Base-by-base conservation (phyloP, 2,329 filamentous ascomycete genomes). In the Aspergillus novoparasiticus region DNA sequence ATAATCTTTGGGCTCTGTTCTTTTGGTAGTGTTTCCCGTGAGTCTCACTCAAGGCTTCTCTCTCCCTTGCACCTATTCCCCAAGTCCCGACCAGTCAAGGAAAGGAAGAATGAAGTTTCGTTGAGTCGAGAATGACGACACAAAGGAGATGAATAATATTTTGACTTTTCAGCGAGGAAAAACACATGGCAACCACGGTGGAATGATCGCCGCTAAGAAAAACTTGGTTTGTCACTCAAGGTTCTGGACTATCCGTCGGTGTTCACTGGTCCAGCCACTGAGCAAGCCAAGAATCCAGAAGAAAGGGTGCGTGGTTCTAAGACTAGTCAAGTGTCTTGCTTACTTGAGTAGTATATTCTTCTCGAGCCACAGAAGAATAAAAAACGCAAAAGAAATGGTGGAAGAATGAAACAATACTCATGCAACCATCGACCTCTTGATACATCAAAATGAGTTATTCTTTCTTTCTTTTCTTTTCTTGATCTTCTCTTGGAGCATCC, bases 131-230 rank as follows among this genome's bases (percentile, higher is more conserved):
- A 56, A 57, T 23, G 14, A 26, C 56, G 50, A 32, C 39, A 32
- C 43, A 51, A 41, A 41, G 6, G 23, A 54, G 32, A 55, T 61
- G 30, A 58, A 6, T 28, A 28, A 51, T 59, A 34, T 62, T 66
- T 68, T 68, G 65, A 64, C 64, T 67, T 67, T 68, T 68, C 64
- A 55, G 51, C 48, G 65, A 60, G 64, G n/a, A 30, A 50, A 61
- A 60, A 68, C 68, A 70, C 68, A 70, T 69, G 67, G 67, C 67
- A 68, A 68, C 68, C 66, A 69, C 62, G 68, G 63, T 64, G 68
- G 66, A 70, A 69, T 70, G 68, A 70, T 70, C 68, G 67, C 68
- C 68, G 64, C 67, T 69, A 68, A 61, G 53, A 58, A 60, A 55
- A 51, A 51, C 48, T 51, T 51, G 48, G 48, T 51, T 60, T 65